phyloP scores from a whole-genome alignment of 352 stramenopile species.

The Globisporangium viniferum region DNA sequence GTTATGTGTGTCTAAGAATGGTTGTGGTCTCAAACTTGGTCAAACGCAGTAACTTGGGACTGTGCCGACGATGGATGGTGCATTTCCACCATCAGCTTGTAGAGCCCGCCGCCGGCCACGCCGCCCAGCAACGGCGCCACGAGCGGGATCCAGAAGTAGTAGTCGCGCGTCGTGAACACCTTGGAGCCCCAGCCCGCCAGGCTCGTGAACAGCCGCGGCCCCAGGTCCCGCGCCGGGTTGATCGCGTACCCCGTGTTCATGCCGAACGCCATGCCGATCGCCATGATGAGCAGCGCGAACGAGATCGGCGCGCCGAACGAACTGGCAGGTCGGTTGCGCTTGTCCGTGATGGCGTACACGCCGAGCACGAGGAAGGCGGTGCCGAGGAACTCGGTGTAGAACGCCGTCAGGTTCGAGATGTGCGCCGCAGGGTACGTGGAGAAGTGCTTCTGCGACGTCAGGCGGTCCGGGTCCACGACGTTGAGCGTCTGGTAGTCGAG shows the following conservation, averaged over 20 bases:
- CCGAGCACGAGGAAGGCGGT: conserved; percentile 58
- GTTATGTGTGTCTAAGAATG: not conserved
- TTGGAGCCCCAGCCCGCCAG: conserved; percentile 41
- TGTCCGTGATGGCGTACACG: conserved; percentile 56
- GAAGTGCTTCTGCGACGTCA: conserved; percentile 37
- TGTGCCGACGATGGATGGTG: conserved; percentile 22
- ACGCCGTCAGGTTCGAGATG: conserved; percentile 41
- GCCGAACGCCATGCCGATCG: conserved; percentile 69
- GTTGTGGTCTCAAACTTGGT: not conserved
- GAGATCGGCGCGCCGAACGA: conserved; percentile 38
- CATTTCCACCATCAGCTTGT: conserved; percentile 33
- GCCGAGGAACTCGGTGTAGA: conserved; percentile 62
- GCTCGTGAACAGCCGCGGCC: conserved; percentile 27
- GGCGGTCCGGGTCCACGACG: conserved; percentile 39
- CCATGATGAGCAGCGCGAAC: conserved; percentile 53
- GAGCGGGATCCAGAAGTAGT: conserved; percentile 61
- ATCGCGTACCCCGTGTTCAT: conserved; percentile 66
- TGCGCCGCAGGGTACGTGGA: conserved; percentile 48
- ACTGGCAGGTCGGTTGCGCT: conserved; percentile 50
- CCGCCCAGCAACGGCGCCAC: conserved; percentile 40
- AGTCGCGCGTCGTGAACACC: conserved; percentile 36
- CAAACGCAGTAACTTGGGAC: not conserved
- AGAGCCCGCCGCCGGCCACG: conserved; percentile 26
- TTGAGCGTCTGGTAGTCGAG: conserved; percentile 58
- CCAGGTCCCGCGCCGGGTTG: conserved; percentile 44